Conservation (phyloP, 1,139 yeast species). For the Kodamaea fungicola region DNA sequence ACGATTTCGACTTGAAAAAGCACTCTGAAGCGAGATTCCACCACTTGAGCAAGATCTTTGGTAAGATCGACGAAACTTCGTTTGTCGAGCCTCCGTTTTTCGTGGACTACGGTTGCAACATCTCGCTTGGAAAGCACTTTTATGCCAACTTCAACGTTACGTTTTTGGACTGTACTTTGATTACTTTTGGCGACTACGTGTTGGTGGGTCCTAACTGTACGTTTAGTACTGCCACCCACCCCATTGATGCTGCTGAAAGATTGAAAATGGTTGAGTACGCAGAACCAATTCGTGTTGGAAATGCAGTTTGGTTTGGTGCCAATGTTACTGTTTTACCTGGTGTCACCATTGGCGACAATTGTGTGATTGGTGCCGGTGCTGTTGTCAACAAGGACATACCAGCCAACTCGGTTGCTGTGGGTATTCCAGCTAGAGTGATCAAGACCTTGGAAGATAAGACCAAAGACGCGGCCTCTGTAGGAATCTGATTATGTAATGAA, state of each 20-base stretch:
- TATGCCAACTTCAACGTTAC: conserved; percentile 55
- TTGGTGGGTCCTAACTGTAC: conserved; percentile 64
- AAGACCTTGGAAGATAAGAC: conserved; percentile 14
- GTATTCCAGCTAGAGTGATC: conserved; percentile 56
- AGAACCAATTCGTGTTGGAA: conserved; percentile 54
- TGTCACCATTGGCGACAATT: conserved; percentile 59
- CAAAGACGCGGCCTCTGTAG: conserved; percentile 9
- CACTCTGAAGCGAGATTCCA: conserved; percentile 33
- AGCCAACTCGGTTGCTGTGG: conserved; percentile 50
- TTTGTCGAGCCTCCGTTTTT: conserved; percentile 52
- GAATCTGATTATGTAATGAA: conserved; percentile 1
- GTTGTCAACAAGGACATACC: conserved; percentile 59
- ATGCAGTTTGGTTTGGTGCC: conserved; percentile 67
- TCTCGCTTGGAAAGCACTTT: conserved; percentile 45
- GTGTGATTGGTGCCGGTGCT: conserved; percentile 67
- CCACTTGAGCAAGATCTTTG: conserved; percentile 40
- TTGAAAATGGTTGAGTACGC: conserved; percentile 49
- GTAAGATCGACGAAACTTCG: conserved; percentile 35
- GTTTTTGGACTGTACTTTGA: conserved; percentile 57
- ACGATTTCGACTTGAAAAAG: conserved; percentile 21
- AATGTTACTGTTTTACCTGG: conserved; percentile 57
- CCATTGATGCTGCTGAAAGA: conserved; percentile 49
- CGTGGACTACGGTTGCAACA: conserved; percentile 59
- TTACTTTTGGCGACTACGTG: conserved; percentile 59
- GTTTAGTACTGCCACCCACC: conserved; percentile 62